These are phyloP conservation scores for Amaranthus cruentus DNA, from an alignment of 148 eudicot genomes.

Conservation along the genomic window DNA sequence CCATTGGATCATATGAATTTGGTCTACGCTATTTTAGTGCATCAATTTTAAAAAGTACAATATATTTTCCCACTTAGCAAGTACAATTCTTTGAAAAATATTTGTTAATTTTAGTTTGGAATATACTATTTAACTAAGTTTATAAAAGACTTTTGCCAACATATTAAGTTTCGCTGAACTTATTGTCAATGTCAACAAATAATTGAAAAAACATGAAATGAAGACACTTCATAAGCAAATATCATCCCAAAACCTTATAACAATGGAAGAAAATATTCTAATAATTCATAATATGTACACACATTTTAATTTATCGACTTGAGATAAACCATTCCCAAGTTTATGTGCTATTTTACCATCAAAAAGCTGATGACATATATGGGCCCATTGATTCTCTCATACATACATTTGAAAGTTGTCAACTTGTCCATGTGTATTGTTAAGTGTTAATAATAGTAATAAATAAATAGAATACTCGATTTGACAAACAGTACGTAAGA, in stretches of 20 bases:
- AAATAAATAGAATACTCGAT: conserved; percentile 8
- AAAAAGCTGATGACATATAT: conserved; percentile 11
- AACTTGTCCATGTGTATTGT: not conserved
- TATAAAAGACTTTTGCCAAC: too few relatives aligned
- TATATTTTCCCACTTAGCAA: too few relatives aligned
- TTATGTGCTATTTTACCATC: not conserved
- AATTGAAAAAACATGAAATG: not conserved
- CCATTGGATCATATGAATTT: too few relatives aligned
- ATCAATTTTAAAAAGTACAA: too few relatives aligned
- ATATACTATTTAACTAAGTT: too few relatives aligned
- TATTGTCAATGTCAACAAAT: too few relatives aligned
- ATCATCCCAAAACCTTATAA: too few relatives aligned
- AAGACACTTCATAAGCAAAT: not conserved
- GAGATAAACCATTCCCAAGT: not conserved
- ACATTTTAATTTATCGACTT: not conserved
- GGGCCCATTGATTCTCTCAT: conserved; percentile 2
- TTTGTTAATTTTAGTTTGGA: too few relatives aligned
- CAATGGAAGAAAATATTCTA: not conserved
- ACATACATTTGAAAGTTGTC: not conserved
- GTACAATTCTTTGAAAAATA: too few relatives aligned
- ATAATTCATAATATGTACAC: not conserved
- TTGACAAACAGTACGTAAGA: conserved; percentile 15
- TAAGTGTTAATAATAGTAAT: not conserved
- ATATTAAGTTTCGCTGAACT: too few relatives aligned
- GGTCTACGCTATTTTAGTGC: too few relatives aligned